Percentiles rank a stretch among this genome's conserved stretches.
Evolutionary conservation across 208 protist genomes (phyloP).

Genomic region (Polymyxa betae): DNA sequence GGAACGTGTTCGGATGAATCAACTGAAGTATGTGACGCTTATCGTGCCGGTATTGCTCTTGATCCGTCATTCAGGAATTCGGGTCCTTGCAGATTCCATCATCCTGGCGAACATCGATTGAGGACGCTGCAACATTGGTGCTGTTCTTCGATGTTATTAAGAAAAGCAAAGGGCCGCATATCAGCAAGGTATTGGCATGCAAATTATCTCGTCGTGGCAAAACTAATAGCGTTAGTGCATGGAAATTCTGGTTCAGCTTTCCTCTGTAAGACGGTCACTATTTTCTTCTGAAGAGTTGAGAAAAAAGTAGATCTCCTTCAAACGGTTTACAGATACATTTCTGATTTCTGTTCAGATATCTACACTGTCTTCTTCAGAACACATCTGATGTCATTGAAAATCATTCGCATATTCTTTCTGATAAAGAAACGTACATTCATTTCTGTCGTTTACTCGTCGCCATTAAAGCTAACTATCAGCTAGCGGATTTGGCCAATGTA

Average conservation of each 20-base stretch:
- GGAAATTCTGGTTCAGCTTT: slow-evolving; percentile 41
- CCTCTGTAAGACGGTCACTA: neutral
- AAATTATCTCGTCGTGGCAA: neutral
- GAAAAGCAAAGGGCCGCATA: slow-evolving; percentile 3
- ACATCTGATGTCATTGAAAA: slow-evolving; percentile 30
- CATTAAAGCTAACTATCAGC: slow-evolving; percentile 39
- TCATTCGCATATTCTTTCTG: slow-evolving; percentile 11
- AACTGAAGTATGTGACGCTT: neutral
- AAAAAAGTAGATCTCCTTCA: slow-evolving; percentile 4
- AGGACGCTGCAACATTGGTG: neutral
- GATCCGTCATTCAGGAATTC: neutral
- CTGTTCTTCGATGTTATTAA: slow-evolving; percentile 33
- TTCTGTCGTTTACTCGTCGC: slow-evolving; percentile 46
- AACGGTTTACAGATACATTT: neutral
- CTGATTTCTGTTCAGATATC: neutral
- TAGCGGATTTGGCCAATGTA: slow-evolving; percentile 44
- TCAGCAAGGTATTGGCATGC: neutral
- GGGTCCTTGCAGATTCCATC: slow-evolving; percentile 22
- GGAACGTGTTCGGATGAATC: slow-evolving; percentile 47
- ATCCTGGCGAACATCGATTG: neutral
- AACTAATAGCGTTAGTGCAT: slow-evolving; percentile 10
- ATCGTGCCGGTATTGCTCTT: neutral
- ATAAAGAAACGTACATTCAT: slow-evolving; percentile 50
- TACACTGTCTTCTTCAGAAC: neutral
- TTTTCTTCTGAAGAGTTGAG: slow-evolving; percentile 37